Evolutionary conservation across 352 stramenopile genomes (phyloP).

Genomic region (Pythium dissimile): DNA sequence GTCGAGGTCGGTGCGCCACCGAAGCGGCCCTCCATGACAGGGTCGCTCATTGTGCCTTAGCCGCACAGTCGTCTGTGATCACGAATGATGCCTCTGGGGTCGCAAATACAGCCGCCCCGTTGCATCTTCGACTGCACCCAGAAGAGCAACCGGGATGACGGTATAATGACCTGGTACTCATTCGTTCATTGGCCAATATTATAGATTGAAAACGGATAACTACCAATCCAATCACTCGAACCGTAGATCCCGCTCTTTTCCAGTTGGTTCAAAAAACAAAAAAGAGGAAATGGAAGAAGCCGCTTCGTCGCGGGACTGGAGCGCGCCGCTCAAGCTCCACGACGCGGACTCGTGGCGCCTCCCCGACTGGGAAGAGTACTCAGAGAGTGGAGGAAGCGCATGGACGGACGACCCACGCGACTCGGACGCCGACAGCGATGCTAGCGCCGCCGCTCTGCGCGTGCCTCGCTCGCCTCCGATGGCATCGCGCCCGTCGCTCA

Average conservation of each 20-base stretch:
- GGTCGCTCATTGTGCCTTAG: too few species aligned
- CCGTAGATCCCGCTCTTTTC: slow-evolving; percentile 4
- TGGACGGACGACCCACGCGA: slow-evolving; percentile 12
- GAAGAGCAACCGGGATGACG: too few species aligned
- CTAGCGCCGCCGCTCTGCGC: not conserved
- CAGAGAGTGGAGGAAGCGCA: slow-evolving; percentile 28
- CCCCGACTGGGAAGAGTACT: slow-evolving; percentile 56
- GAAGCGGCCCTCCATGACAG: too few species aligned
- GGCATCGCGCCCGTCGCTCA: slow-evolving; percentile 16
- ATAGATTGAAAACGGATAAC: too few species aligned
- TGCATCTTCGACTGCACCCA: too few species aligned
- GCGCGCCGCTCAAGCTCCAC: slow-evolving; percentile 10
- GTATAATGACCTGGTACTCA: not conserved
- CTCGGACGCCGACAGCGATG: slow-evolving; percentile 10
- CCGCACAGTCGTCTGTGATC: too few species aligned
- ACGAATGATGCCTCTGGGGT: too few species aligned
- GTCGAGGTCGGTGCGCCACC: too few species aligned
- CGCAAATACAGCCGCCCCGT: too few species aligned
- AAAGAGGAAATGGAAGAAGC: too few species aligned
- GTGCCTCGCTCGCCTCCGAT: slow-evolving; percentile 1
- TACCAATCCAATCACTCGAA: slow-evolving; percentile 1
- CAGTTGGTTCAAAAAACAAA: slow-evolving; percentile 12
- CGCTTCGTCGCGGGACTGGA: not conserved
- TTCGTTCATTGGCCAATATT: not conserved
- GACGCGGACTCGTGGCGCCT: slow-evolving; percentile 38